A percentile compares a stretch with the other conserved stretches of the same genome.
Conservation (phyloP, 371 early-diverging fungal genomes). For the Umbelopsis sp. region DNA sequence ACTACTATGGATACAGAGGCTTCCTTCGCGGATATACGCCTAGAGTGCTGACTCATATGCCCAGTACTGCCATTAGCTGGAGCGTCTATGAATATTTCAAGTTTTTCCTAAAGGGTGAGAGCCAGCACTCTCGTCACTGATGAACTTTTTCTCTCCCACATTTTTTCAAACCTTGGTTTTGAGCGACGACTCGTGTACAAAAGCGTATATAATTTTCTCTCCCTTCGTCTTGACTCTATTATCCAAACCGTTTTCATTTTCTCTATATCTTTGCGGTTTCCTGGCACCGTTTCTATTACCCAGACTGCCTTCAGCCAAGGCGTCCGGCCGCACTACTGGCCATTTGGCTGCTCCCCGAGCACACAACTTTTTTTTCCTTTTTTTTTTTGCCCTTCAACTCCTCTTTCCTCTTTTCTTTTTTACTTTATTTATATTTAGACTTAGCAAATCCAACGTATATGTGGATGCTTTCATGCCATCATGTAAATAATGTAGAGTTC, state of each 20-base stretch:
- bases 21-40: conserved; percentile 81
- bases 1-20: conserved; percentile 71
- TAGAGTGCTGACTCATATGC: conserved; percentile 83
- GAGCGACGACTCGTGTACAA: conserved; percentile 15
- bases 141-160: not conserved
- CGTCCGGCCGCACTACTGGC: not conserved
- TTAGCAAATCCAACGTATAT: not conserved
- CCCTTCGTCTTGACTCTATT: not conserved
- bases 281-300: too few species aligned
- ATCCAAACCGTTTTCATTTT: not conserved
- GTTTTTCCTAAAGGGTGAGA: conserved; percentile 54
- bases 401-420: not conserved
- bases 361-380: too few species aligned
- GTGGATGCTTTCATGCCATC: conserved; percentile 9
- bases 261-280: not conserved
- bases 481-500: conserved; percentile 19
- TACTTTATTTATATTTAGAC: conserved; percentile 17
- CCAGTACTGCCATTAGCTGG: conserved; percentile 93
- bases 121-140: not conserved
- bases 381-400: not conserved
- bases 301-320: not conserved
- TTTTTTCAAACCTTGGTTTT: not conserved
- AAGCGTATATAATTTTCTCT: not conserved
- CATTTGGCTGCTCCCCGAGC: not conserved
- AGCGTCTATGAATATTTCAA: conserved; percentile 86